Conservation (phyloP, 1,284 basidiomycete genomes). For the Tremellales sp. region DNA sequence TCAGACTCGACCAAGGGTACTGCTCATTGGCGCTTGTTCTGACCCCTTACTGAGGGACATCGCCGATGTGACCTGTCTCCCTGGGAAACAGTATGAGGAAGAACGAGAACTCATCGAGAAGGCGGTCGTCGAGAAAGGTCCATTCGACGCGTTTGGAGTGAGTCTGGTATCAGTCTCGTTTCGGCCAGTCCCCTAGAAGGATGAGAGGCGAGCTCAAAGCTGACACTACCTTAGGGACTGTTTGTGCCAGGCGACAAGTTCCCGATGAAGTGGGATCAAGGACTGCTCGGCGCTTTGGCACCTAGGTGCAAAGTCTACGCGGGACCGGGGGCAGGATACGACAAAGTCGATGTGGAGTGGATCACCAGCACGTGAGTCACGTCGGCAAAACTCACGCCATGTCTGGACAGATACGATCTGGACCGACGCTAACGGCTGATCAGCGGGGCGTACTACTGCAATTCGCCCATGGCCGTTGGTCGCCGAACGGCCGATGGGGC, state of each 20-base stretch:
- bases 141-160: constrained; percentile 24
- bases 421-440: neutral
- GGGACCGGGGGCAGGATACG: constrained; percentile 28
- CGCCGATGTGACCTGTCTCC: constrained; percentile 13
- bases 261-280: constrained; percentile 17
- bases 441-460: constrained; percentile 32
- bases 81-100: constrained; percentile 10
- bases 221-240: constrained; percentile 10
- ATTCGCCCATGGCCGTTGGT: constrained; percentile 30
- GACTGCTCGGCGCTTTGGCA: constrained; percentile 17
- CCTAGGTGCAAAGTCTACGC: constrained; percentile 19
- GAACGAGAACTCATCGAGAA: constrained; percentile 8
- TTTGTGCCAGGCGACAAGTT: constrained; percentile 18
- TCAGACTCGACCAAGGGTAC: constrained; percentile 9
- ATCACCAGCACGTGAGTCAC: constrained; percentile 18
- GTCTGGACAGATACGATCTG: neutral
- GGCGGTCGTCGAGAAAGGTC: constrained; percentile 16
- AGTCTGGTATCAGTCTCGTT: constrained; percentile 4
- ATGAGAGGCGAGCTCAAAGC: neutral
- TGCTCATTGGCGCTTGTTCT: constrained; percentile 12
- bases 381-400: neutral
- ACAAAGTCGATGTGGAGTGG: constrained; percentile 27
- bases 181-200: neutral
- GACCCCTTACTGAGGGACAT: constrained; percentile 11
- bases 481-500: constrained; percentile 34